These are phyloP conservation scores for Flaveria ramosissima DNA, from an alignment of 129 eudicot species.

Conservation along the genomic window DNA sequence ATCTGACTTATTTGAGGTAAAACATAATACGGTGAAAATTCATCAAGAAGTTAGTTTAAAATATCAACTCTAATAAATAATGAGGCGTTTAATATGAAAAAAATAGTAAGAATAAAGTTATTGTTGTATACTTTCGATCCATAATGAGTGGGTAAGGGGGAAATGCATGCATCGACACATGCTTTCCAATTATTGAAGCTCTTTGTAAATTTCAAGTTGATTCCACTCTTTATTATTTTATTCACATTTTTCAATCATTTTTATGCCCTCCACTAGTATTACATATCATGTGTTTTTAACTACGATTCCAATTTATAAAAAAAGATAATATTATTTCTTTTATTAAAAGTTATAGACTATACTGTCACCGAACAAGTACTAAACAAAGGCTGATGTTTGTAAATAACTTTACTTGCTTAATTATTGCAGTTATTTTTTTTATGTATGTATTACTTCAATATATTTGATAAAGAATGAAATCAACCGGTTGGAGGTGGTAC, in stretches of 20 bases:
- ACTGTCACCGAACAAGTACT: no score
- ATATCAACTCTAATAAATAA: neutral
- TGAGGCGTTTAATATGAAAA: no score
- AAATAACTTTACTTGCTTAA: no score
- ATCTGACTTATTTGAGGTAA: no score
- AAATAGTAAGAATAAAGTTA: neutral
- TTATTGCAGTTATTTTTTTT: no score
- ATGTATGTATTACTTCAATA: no score
- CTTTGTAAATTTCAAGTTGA: constrained; percentile 31
- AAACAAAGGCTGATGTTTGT: no score
- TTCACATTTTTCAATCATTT: constrained; percentile 23
- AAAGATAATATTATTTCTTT: neutral
- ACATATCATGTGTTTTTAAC: constrained; percentile 29
- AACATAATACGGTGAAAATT: no score
- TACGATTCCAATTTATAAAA: neutral
- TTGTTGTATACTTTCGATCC: constrained; percentile 12
- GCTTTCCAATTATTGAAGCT: constrained; percentile 35
- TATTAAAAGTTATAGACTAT: neutral
- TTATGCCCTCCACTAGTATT: constrained; percentile 20
- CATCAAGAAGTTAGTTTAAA: no score
- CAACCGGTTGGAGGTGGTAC: no score
- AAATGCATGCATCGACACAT: constrained; percentile 35
- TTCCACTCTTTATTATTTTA: constrained; percentile 28
- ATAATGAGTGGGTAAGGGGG: constrained; percentile 15
- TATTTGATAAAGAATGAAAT: no score